phyloP scores from a whole-genome alignment of 2,329 filamentous ascomycete species.

The Fusarium xyrophilum region DNA sequence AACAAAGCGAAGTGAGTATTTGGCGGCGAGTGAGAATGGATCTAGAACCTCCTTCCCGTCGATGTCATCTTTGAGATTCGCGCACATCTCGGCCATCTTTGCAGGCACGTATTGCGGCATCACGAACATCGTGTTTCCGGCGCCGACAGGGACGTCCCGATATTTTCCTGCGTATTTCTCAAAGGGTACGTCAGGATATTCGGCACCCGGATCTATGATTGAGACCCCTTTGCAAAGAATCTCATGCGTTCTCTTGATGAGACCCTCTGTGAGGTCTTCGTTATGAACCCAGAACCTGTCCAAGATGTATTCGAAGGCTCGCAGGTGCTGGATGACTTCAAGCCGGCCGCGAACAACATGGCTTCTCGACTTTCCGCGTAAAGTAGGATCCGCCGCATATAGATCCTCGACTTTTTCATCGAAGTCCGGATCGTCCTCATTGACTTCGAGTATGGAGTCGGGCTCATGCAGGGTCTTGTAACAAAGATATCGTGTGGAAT shows the following conservation, averaged over 20 bases:
- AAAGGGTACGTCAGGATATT: neutral
- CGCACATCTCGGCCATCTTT: slow-evolving; percentile 42
- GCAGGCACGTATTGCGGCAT: slow-evolving; percentile 36
- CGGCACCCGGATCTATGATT: slow-evolving; percentile 1
- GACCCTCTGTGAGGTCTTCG: slow-evolving; percentile 20
- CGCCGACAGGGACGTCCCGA: slow-evolving; percentile 34
- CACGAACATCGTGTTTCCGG: slow-evolving; percentile 40
- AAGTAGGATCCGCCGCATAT: neutral
- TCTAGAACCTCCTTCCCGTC: slow-evolving; percentile 26
- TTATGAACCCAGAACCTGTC: slow-evolving; percentile 3
- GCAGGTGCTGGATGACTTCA: slow-evolving; percentile 37
- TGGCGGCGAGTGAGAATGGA: slow-evolving; percentile 42
- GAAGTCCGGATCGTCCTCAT: neutral
- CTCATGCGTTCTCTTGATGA: slow-evolving; percentile 31
- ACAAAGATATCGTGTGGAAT: neutral
- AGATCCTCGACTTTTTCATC: neutral
- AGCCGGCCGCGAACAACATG: slow-evolving; percentile 15
- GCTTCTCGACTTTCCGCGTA: neutral
- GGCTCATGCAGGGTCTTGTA: neutral
- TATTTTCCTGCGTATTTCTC: slow-evolving; percentile 41
- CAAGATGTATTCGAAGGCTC: slow-evolving; percentile 32
- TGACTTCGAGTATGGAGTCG: neutral
- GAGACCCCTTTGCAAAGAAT: slow-evolving; percentile 23
- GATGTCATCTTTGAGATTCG: slow-evolving; percentile 29
- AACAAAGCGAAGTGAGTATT: slow-evolving; percentile 44